Percentiles rank a stretch among this genome's conserved stretches.
Evolutionary conservation across 306 rosid species (phyloP).

Genomic region (Dalbergia cultrata): DNA sequence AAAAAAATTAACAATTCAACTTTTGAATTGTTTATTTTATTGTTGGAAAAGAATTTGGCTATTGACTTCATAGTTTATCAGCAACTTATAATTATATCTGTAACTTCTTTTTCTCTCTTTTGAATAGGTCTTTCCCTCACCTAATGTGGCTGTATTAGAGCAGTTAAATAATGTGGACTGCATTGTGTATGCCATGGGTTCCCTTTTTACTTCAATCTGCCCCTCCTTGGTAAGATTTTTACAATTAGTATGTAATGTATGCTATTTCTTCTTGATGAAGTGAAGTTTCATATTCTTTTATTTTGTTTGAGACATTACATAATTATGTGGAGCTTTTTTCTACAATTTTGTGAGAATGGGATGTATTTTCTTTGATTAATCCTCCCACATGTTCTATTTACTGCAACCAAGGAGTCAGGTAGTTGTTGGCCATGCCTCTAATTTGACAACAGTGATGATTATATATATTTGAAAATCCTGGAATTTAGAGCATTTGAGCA

Average conservation of each 20-base stretch:
- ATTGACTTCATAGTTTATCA: slow-evolving; percentile 34
- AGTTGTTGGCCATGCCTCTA: background rate
- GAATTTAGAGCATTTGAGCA: background rate
- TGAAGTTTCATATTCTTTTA: background rate
- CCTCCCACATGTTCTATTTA: background rate
- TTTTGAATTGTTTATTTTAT: slow-evolving; percentile 13
- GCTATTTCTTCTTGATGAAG: slow-evolving; percentile 14
- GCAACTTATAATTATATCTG: slow-evolving; percentile 27
- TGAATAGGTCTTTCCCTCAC: slow-evolving; percentile 83
- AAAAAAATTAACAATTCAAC: slow-evolving; percentile 12
- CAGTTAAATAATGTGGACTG: slow-evolving; percentile 80
- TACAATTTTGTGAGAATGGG: background rate
- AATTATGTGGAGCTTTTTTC: background rate
- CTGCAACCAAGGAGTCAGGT: background rate
- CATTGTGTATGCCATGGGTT: slow-evolving; percentile 96
- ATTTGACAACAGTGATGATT: slow-evolving; percentile 26
- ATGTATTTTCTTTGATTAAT: background rate
- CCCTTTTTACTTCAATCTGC: slow-evolving; percentile 91
- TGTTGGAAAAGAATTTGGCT: slow-evolving; percentile 24
- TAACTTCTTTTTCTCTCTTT: slow-evolving; percentile 38
- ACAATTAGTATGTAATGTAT: slow-evolving; percentile 23
- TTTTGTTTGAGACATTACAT: background rate
- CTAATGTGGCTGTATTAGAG: slow-evolving; percentile 74
- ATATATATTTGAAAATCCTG: background rate
- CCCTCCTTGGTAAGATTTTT: slow-evolving; percentile 84